Base-by-base conservation (phyloP, 352 stramenopile genomes). In the Pythium periplocum region DNA sequence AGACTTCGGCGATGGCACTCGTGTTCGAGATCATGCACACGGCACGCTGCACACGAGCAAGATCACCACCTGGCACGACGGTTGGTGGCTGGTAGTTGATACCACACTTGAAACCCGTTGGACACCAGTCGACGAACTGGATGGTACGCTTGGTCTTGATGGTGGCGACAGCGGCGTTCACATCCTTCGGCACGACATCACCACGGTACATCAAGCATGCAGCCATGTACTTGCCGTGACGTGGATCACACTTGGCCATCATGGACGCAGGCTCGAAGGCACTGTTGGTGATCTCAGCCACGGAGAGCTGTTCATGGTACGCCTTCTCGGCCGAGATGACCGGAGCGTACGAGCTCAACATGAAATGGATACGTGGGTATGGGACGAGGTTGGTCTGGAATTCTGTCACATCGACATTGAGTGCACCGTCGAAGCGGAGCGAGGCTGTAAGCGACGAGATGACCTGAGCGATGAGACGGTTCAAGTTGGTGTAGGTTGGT, bases 311-410 rank as follows among this genome's bases (percentile, higher is more conserved):
- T 73, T 99, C 95, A 76, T 99, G 78, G 78, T 98, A 98, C 31
- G 94, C 95, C 78, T 98, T 99, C 72, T 98, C 95, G 8, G 91
- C 89, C 43, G 93, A 98, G 62, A 99, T 99, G 45, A 99, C 88
- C 5, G 97, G 97, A 39, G 97, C 96, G 68, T 99, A 99, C 44
- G 95, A 98, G 45, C 86, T 98, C 33, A 99, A 83, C 93, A 99
- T 98, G 75, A 99, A 99, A 82, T 99, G 96, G 75, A 99, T 98
- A 59, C 96, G 95, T 49, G 97, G 97, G 83, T 98, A 99, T 36
- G 97, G 96, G 55, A 99, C 96, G 70, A 99, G 72, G 85, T 99
- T 99, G 53, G 95, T 99, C 79, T 98, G 95, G 87, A 99, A 99
- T 78, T 99, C 96, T n/a, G 92, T 99, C 51, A 99, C 83, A 90